Conservation (phyloP, 768 basidiomycete genomes). For the Guyanaporus albipodus region DNA sequence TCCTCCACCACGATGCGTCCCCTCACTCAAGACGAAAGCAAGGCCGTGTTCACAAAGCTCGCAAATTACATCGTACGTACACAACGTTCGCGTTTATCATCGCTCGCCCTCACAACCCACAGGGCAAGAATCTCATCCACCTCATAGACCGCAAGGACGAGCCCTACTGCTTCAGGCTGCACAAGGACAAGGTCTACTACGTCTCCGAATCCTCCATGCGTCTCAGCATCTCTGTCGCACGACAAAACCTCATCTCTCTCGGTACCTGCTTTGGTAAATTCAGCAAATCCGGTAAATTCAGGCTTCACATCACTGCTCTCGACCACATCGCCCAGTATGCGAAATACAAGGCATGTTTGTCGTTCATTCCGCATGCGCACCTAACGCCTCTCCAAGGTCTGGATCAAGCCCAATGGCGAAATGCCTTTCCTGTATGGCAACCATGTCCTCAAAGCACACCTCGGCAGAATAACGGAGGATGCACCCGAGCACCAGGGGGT, state of each 20-base stretch:
- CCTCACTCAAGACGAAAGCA: slow-evolving; percentile 95
- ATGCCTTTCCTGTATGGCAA: slow-evolving; percentile 99
- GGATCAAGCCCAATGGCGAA: slow-evolving; percentile 99
- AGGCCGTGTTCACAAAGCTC: slow-evolving; percentile 92
- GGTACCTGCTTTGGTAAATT: slow-evolving; percentile 99
- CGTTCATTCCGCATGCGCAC: background rate
- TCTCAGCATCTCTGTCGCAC: slow-evolving; percentile 85
- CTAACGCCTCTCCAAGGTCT: slow-evolving; percentile 54
- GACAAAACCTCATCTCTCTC: slow-evolving; percentile 86
- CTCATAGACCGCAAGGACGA: slow-evolving; percentile 94
- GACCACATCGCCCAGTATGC: slow-evolving; percentile 95
- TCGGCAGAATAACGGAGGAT: slow-evolving; percentile 98
- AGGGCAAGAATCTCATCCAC: slow-evolving; percentile 97
- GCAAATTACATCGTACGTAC: slow-evolving; percentile 89
- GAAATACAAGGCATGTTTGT: slow-evolving; percentile 80
- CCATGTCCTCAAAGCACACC: slow-evolving; percentile 95
- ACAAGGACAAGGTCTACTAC: slow-evolving; percentile 94
- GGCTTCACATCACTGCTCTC: slow-evolving; percentile 89
- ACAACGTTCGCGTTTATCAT: accelerated
- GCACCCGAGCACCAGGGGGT: slow-evolving; percentile 99
- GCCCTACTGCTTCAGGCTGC: slow-evolving; percentile 91
- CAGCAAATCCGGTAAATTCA: slow-evolving; percentile 96
- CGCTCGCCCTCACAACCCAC: background rate
- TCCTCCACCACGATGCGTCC: slow-evolving; percentile 67
- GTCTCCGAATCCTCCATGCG: slow-evolving; percentile 95